A percentile compares a stretch with the other conserved stretches of the same genome.
Evolutionary conservation across 768 basidiomycete genomes (phyloP).

Genomic region (Agrocybe pediades): DNA sequence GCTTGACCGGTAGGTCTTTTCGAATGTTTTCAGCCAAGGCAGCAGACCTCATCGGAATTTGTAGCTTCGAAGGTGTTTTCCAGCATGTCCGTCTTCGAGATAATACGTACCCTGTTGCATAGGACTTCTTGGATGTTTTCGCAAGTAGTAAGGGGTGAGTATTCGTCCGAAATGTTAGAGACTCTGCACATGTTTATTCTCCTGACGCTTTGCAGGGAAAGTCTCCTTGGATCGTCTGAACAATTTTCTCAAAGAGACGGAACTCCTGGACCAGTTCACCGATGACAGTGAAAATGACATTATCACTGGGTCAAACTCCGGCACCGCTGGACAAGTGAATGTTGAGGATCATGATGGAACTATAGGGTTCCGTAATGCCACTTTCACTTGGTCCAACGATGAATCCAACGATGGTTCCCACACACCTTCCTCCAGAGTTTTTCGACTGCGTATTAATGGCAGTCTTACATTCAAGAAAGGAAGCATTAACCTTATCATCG

Average conservation of each 20-base stretch:
- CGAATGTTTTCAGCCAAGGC: not conserved
- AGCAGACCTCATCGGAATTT: not conserved
- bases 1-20: conserved; percentile 20
- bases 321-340: not conserved
- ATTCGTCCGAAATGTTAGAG: not conserved
- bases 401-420: conserved; percentile 20
- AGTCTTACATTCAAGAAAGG: conserved; percentile 57
- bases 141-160: conserved; percentile 28
- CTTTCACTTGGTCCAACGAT: conserved; percentile 56
- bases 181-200: too few relatives aligned
- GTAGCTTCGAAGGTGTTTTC: conserved; percentile 56
- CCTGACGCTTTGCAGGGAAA: conserved; percentile 29
- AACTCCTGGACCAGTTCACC: conserved; percentile 42
- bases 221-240: conserved; percentile 64
- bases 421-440: conserved; percentile 49
- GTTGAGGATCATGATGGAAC: conserved; percentile 11
- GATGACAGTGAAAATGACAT: conserved; percentile 6
- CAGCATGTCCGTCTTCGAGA: conserved; percentile 63
- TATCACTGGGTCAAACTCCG: too few relatives aligned
- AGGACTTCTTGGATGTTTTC: conserved; percentile 17
- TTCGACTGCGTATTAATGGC: conserved; percentile 53
- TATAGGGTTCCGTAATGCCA: conserved; percentile 55
- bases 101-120: conserved; percentile 25
- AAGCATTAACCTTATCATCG: conserved; percentile 58
- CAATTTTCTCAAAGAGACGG: conserved; percentile 47